phyloP scores from a whole-genome alignment of 1,284 basidiomycete species.

The Trichosporon coremiiforme region DNA sequence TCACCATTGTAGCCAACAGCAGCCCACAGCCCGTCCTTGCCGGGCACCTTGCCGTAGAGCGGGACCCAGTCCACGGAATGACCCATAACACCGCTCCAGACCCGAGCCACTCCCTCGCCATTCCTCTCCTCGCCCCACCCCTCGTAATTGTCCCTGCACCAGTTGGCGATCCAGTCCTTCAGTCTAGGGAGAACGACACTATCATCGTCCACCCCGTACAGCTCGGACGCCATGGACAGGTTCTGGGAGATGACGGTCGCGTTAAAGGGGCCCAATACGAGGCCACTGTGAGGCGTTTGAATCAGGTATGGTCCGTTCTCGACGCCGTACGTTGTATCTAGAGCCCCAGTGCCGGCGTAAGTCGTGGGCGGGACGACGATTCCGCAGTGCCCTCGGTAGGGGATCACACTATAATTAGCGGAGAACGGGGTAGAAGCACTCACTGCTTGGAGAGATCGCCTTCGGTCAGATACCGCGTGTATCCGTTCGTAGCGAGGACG shows the following conservation, averaged over 20 bases:
- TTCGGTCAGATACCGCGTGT: too few relatives aligned
- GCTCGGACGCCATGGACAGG: slow-evolving; percentile 24
- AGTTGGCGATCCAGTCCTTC: slow-evolving; percentile 22
- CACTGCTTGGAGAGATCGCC: slow-evolving; percentile 20
- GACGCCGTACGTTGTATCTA: slow-evolving; percentile 33
- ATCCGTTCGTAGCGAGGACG: too few relatives aligned
- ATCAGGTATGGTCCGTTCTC: slow-evolving; percentile 41
- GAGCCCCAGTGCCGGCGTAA: slow-evolving; percentile 29
- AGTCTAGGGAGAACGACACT: slow-evolving; percentile 24
- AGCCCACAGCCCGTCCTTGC: slow-evolving; percentile 31
- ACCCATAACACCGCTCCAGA: slow-evolving; percentile 42
- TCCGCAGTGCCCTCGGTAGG: slow-evolving; percentile 37
- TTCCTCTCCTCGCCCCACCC: slow-evolving; percentile 37
- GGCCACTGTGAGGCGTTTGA: slow-evolving; percentile 34
- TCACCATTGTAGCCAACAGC: slow-evolving; percentile 24
- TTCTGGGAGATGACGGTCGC: slow-evolving; percentile 13
- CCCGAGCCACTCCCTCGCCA: slow-evolving; percentile 36
- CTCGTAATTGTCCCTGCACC: slow-evolving; percentile 31
- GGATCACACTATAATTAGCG: slow-evolving; percentile 32
- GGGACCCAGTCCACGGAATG: slow-evolving; percentile 40
- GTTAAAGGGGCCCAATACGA: slow-evolving; percentile 36
- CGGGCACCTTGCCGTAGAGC: slow-evolving; percentile 37
- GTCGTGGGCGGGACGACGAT: slow-evolving; percentile 36
- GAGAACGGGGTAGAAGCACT: not conserved
- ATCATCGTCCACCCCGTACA: slow-evolving; percentile 34